Conservation (phyloP, 768 basidiomycete species). For the Amanita muscaria region DNA sequence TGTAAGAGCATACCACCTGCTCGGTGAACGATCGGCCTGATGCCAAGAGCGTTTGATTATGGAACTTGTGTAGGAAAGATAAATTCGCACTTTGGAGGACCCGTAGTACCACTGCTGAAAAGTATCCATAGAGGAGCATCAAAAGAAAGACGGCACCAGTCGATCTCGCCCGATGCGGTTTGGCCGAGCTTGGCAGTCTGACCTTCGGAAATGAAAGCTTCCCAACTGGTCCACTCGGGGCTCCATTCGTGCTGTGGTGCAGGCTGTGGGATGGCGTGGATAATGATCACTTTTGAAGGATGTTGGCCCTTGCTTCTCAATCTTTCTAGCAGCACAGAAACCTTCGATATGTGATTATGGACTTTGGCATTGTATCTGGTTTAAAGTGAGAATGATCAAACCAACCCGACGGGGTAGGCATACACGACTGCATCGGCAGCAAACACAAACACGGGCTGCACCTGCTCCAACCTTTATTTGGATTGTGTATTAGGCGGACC, state of each 20-base stretch:
- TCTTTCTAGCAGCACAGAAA: slow-evolving; percentile 46
- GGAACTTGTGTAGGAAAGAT: slow-evolving; percentile 4
- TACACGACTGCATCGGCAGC: slow-evolving; percentile 66
- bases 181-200: slow-evolving; percentile 37
- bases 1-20: slow-evolving; percentile 74
- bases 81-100: slow-evolving; percentile 46
- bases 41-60: slow-evolving; percentile 7
- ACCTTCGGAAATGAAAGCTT: slow-evolving; percentile 42
- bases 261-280: slow-evolving; percentile 33
- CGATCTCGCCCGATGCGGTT: slow-evolving; percentile 47
- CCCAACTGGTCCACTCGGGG: slow-evolving; percentile 45
- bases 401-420: slow-evolving; percentile 17
- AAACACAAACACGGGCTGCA: slow-evolving; percentile 64
- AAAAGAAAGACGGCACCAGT: slow-evolving; percentile 54
- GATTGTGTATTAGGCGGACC: too few relatives aligned
- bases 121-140: slow-evolving; percentile 82
- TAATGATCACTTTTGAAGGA: slow-evolving; percentile 47
- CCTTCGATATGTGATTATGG: slow-evolving; percentile 58
- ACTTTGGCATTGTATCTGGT: slow-evolving; percentile 63
- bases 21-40: slow-evolving; percentile 69
- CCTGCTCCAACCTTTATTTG: slow-evolving; percentile 78
- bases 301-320: slow-evolving; percentile 30
- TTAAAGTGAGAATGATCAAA: slow-evolving; percentile 11
- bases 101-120: slow-evolving; percentile 81
- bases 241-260: slow-evolving; percentile 32